A percentile compares a stretch with the other conserved stretches of the same genome.
Conservation (phyloP, 805 yeast genomes). For the Teunomyces cretensis region DNA sequence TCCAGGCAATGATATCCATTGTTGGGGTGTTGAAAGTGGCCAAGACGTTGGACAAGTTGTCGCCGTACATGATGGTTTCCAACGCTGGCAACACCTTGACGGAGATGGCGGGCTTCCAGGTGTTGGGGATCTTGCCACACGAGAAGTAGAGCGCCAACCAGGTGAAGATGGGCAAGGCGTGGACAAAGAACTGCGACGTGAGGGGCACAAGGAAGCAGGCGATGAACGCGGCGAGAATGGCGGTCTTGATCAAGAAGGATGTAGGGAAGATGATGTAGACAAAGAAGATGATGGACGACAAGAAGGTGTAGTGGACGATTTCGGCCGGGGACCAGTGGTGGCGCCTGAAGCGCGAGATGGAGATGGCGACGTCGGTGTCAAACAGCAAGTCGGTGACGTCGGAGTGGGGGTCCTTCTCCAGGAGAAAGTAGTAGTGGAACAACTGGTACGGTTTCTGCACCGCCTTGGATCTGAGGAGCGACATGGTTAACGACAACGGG, state of each 20-base stretch:
- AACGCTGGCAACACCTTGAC: conserved; percentile 88
- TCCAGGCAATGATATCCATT: conserved; percentile 87
- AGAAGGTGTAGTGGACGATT: conserved; percentile 49
- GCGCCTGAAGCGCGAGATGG: conserved; percentile 41
- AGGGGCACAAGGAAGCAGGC: conserved; percentile 64
- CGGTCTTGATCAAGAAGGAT: conserved; percentile 38
- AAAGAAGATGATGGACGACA: conserved; percentile 52
- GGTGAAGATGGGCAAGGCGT: conserved; percentile 77
- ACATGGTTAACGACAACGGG: background rate
- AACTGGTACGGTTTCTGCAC: conserved; percentile 41
- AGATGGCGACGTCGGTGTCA: conserved; percentile 44
- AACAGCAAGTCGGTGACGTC: conserved; percentile 52
- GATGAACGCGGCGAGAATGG: conserved; percentile 41
- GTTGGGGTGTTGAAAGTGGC: conserved; percentile 67
- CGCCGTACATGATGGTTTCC: conserved; percentile 91
- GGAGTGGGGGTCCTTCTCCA: conserved; percentile 51
- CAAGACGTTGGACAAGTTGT: conserved; percentile 78
- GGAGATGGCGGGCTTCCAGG: conserved; percentile 81
- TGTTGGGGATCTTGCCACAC: conserved; percentile 68
- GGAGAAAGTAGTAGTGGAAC: conserved; percentile 52
- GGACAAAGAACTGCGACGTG: conserved; percentile 79
- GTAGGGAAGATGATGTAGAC: conserved; percentile 62
- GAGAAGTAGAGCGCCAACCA: conserved; percentile 85
- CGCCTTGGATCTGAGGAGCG: conserved; percentile 23
- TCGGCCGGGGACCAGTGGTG: conserved; percentile 50